phyloP scores from a whole-genome alignment of 1,284 basidiomycete genomes.

The Pascua sp. region DNA sequence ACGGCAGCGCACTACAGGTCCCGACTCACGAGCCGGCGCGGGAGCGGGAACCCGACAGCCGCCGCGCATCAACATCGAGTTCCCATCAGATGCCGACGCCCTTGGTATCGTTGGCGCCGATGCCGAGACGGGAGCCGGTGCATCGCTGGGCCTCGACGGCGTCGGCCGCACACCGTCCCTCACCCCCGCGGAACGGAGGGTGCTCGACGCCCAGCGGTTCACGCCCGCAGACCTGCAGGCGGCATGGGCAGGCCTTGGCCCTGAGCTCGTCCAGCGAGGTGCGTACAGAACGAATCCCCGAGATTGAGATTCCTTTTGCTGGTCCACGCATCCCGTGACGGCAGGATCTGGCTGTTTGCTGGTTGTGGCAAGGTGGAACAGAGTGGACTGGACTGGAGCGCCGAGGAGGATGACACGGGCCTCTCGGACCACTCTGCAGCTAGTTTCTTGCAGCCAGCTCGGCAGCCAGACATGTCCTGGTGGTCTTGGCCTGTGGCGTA shows the following conservation, averaged over 20 bases:
- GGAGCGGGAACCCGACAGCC: slow-evolving; percentile 3
- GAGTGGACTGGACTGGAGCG: too few relatives aligned
- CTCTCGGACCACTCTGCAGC: too few relatives aligned
- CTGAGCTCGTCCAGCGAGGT: slow-evolving; percentile 32
- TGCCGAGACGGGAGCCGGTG: not conserved
- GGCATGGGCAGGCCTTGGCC: slow-evolving; percentile 35
- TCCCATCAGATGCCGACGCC: slow-evolving; percentile 13
- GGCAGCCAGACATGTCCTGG: not conserved
- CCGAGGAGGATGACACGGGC: too few relatives aligned
- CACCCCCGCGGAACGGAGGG: slow-evolving; percentile 21
- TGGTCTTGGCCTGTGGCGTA: not conserved
- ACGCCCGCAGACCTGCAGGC: slow-evolving; percentile 24
- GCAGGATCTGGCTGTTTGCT: not conserved
- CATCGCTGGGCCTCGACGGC: slow-evolving; percentile 23
- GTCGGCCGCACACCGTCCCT: slow-evolving; percentile 27
- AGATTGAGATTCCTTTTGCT: not conserved
- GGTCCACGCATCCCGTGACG: not conserved
- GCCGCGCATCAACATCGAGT: slow-evolving; percentile 16
- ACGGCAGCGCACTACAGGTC: too few relatives aligned
- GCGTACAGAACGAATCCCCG: slow-evolving; percentile 6
- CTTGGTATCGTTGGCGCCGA: not conserved
- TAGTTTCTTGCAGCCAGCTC: too few relatives aligned
- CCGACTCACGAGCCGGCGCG: not conserved
- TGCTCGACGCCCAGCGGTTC: slow-evolving; percentile 25
- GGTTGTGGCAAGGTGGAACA: not conserved